Percentiles rank a stretch among this genome's conserved stretches.
Conservation (phyloP, 306 rosid genomes). For the Rosa multiflora region DNA sequence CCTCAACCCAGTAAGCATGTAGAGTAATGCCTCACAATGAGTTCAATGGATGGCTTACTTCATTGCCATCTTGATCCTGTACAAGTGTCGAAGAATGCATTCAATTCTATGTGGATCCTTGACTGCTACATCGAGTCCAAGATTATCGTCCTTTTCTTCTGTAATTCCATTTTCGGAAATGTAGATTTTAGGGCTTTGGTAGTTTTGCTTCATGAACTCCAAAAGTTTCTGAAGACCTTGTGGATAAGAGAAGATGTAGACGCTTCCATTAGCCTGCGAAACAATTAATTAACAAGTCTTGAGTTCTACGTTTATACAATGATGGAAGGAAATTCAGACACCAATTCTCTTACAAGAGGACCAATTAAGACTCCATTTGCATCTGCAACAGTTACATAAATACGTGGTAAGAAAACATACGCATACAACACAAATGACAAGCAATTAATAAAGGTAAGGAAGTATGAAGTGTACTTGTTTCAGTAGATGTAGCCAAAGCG, state of each 20-base stretch:
- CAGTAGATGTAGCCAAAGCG: neutral
- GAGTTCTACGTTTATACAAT: neutral
- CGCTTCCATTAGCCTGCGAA: slow-evolving; percentile 15
- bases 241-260: slow-evolving; percentile 20
- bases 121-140: slow-evolving; percentile 5
- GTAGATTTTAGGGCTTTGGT: slow-evolving; percentile 23
- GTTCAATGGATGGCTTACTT: slow-evolving; percentile 23
- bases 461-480: neutral
- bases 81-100: slow-evolving; percentile 24
- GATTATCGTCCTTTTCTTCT: neutral
- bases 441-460: neutral
- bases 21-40: neutral
- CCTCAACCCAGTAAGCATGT: neutral
- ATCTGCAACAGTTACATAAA: slow-evolving; percentile 1
- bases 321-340: neutral
- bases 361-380: neutral
- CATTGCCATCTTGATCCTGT: slow-evolving; percentile 10
- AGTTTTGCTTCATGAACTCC: slow-evolving; percentile 15
- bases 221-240: slow-evolving; percentile 25
- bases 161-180: slow-evolving; percentile 22
- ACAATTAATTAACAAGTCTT: neutral
- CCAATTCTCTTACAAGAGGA: neutral
- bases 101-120: slow-evolving; percentile 26
- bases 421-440: neutral
- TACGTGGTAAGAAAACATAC: neutral